Percentiles rank a stretch among this genome's conserved stretches.
These are phyloP conservation scores for Eurotiales sp. DNA, from an alignment of 2,329 filamentous ascomycete genomes.

Conservation along the genomic window DNA sequence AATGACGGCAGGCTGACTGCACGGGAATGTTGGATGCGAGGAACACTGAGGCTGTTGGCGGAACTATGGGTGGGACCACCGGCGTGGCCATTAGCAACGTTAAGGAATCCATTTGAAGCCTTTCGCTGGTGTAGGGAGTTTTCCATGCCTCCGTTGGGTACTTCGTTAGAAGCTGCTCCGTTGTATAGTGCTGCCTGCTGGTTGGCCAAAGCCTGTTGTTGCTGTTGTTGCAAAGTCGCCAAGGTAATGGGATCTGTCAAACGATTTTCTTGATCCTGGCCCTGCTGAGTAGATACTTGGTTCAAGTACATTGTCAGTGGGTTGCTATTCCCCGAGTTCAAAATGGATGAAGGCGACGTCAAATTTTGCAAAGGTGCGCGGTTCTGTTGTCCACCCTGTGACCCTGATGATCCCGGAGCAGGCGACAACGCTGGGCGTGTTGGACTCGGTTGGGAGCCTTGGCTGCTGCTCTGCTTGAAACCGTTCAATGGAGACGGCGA, in stretches of 20 bases:
- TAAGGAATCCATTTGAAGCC: slow-evolving; percentile 62
- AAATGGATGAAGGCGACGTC: slow-evolving; percentile 64
- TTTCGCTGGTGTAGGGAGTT: slow-evolving; percentile 50
- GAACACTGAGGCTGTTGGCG: slow-evolving; percentile 45
- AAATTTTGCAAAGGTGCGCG: slow-evolving; percentile 54
- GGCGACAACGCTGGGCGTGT: slow-evolving; percentile 52
- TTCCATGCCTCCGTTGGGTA: slow-evolving; percentile 53
- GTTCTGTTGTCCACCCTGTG: slow-evolving; percentile 53
- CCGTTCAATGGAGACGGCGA: slow-evolving; percentile 56
- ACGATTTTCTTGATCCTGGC: slow-evolving; percentile 63
- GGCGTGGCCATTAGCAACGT: slow-evolving; percentile 53
- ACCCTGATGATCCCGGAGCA: slow-evolving; percentile 53
- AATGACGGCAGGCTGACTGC: slow-evolving; percentile 83
- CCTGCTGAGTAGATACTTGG: slow-evolving; percentile 59
- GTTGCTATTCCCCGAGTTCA: slow-evolving; percentile 77
- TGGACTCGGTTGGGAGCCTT: slow-evolving; percentile 59
- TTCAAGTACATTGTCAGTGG: slow-evolving; percentile 90
- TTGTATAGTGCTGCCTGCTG: slow-evolving; percentile 82
- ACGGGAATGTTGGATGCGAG: slow-evolving; percentile 64
- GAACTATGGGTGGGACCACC: slow-evolving; percentile 70
- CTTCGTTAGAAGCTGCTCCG: slow-evolving; percentile 64
- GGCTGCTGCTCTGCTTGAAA: slow-evolving; percentile 52
- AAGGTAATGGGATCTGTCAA: slow-evolving; percentile 41
- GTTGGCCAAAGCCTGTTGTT: slow-evolving; percentile 60
- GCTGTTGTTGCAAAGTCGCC: slow-evolving; percentile 55